These are phyloP conservation scores for Aspergillus sparsus DNA, from an alignment of 495 filamentous ascomycete genomes.

Conservation along the genomic window DNA sequence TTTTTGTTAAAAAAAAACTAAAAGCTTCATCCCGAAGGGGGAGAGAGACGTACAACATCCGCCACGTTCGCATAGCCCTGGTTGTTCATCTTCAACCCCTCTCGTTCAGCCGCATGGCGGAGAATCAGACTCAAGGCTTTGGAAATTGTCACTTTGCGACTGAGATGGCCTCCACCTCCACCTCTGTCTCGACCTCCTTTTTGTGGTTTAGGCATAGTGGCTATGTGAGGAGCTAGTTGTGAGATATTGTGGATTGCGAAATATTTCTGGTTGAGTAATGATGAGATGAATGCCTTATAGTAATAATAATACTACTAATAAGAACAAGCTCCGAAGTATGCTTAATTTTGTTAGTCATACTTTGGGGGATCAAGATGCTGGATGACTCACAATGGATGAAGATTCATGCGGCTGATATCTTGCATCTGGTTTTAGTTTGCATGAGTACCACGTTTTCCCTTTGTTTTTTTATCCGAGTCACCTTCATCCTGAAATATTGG, in stretches of 20 bases:
- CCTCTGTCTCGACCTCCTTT: conserved; percentile 11
- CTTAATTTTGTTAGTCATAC: too few species aligned
- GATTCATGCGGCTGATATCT: neutral
- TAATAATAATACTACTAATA: neutral
- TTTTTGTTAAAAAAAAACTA: neutral
- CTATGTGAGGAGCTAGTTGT: neutral
- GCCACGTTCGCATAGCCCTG: conserved; percentile 80
- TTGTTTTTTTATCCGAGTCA: too few species aligned
- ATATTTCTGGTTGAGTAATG: too few species aligned
- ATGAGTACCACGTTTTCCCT: too few species aligned
- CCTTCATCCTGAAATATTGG: neutral
- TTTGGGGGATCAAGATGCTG: too few species aligned
- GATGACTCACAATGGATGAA: neutral
- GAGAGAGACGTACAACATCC: conserved; percentile 63
- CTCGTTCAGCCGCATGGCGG: conserved; percentile 78
- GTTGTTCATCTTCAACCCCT: conserved; percentile 70
- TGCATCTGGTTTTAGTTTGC: neutral
- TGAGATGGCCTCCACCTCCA: conserved; percentile 29
- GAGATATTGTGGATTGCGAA: too few species aligned
- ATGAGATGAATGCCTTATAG: too few species aligned
- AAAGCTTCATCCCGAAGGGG: neutral
- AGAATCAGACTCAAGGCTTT: conserved; percentile 79
- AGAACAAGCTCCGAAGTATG: neutral
- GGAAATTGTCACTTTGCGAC: conserved; percentile 67
- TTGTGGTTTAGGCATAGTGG: conserved; percentile 13